Base-by-base conservation (phyloP, 352 stramenopile genomes). In the Globisporangium mamillatum region DNA sequence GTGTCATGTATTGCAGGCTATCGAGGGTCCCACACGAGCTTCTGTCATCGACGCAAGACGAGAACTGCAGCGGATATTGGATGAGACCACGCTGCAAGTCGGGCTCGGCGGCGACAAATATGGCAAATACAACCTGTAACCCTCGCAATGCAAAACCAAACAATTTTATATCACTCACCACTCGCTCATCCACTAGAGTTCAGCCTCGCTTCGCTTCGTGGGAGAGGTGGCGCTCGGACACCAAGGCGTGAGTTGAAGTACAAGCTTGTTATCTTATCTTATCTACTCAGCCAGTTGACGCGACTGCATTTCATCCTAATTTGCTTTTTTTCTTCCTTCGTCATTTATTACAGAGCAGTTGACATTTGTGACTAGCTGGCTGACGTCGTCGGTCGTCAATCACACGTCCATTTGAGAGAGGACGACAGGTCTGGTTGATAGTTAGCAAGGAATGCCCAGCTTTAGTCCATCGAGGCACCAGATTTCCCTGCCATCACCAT, bases 1-100 rank as follows among this genome's bases (percentile, higher is more conserved):
- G 8, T 46, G 22, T 29, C 0, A 22, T 32, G n/a, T 69, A 20
- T 16, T 10, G 16, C 25, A 94, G 87, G 82, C 82, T 10, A 96
- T 96, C 61, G 87, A 94, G 70, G 89, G 84, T 24, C 76, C 86
- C 41, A 91, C 86, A 3, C 82, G 87, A 61, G 70, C 76, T 36
- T 82, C 89, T 4, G 89, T 96, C 60, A 55, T 93, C 27, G 86
- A 96, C 25, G 89, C 89, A 16, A 86, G 80, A 60, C 75, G 82
- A 60, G 89, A 96, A 63, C 68, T 96, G 66, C 89, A 95, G 72
- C 87, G 87, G 50, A 93, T 96, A 77, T 71, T 96, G 78, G 86
- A 96, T 64, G 89, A 96, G 77, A 95, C 88, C 58, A 96, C 89
- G 60, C 75, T 96, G 54, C 86, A 96, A 88, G 87, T 96, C 24